Base-by-base conservation (phyloP, 257 asterid species). In the Solanum lycopersicoides region DNA sequence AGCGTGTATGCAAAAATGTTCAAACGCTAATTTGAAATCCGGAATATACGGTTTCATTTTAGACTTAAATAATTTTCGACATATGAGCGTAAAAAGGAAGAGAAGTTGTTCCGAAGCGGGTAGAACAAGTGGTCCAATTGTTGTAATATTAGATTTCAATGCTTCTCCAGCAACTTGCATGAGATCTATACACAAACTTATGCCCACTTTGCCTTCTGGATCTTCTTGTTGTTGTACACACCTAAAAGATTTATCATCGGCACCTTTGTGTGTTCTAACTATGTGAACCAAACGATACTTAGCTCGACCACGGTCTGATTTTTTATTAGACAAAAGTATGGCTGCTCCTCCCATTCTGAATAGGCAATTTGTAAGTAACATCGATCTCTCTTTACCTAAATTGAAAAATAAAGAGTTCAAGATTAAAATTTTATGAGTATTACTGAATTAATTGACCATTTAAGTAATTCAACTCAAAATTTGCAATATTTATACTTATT, bases 1-100 rank as follows among this genome's bases (percentile, higher is more conserved):
- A 2, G 98, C 98, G 63, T 93, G 96, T 86, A 94, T 94, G 88
- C 96, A 94, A 86, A 93, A 94, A 39, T 94, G 98, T 34, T 94
- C 96, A n/a, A 94, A 93, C 2, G 98, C 98, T 45, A 63, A 86
- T 69, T 91, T 94, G 87, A 93, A 94, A 83, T 93, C 91, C 0
- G 98, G 98, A 9, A 93, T 89, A 12, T 92, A 93, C 0, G 92
- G 91, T 83, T 93, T 93, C 83, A 37, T 68, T 18, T 92, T 93
- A 0, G 90, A 32, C 82, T 89, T 90, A 23, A 91, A 44, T 6
- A 94, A 3, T 68, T 92, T 92, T 20, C 91, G 84, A 0, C 89
- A 87, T 9, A 94, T 86, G 5, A 93, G 86, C 0, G 93, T 83
- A 1, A 92, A 7, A 0, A 92, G 90, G 15, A 92, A 94, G 3